Conservation (phyloP, 331 rosid species). For the Acacia pycnantha region DNA sequence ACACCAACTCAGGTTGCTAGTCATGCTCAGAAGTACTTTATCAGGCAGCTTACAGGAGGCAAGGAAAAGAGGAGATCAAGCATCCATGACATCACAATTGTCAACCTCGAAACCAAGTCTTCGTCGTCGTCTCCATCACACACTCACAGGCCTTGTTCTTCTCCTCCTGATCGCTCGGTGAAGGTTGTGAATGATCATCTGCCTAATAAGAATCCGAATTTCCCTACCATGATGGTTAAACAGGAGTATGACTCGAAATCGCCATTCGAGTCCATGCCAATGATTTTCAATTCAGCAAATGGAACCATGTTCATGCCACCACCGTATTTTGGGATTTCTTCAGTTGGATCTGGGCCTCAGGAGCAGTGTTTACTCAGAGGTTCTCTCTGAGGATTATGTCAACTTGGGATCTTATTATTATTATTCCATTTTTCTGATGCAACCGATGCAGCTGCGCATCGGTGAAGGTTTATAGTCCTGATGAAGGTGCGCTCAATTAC, state of each 20-base stretch:
- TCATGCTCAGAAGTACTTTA: conserved; percentile 93
- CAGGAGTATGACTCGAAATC: conserved; percentile 52
- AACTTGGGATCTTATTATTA: conserved; percentile 49
- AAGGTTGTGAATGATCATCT: conserved; percentile 32
- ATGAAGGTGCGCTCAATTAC: conserved; percentile 28
- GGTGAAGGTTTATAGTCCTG: conserved; percentile 31
- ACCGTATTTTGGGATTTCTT: conserved; percentile 57
- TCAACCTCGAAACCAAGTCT: conserved; percentile 49
- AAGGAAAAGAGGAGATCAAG: conserved; percentile 93
- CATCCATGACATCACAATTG: conserved; percentile 89
- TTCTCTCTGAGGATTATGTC: conserved; percentile 45
- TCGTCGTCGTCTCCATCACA: conserved; percentile 42
- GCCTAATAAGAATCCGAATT: conserved; percentile 43
- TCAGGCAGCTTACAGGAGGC: conserved; percentile 70
- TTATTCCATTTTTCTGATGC: conserved; percentile 55
- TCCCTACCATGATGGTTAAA: conserved; percentile 34
- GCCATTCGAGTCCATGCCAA: conserved; percentile 35
- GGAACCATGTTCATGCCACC: conserved; percentile 48
- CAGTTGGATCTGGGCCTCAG: conserved; percentile 47
- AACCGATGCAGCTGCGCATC: conserved; percentile 47
- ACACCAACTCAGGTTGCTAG: conserved; percentile 97
- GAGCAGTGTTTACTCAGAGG: conserved; percentile 49
- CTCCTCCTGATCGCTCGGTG: conserved; percentile 40
- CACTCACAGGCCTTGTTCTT: conserved; percentile 18
- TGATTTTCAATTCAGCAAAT: conserved; percentile 43